Base-by-base conservation (phyloP, 75 land plant genomes). In the Picea glauca region DNA sequence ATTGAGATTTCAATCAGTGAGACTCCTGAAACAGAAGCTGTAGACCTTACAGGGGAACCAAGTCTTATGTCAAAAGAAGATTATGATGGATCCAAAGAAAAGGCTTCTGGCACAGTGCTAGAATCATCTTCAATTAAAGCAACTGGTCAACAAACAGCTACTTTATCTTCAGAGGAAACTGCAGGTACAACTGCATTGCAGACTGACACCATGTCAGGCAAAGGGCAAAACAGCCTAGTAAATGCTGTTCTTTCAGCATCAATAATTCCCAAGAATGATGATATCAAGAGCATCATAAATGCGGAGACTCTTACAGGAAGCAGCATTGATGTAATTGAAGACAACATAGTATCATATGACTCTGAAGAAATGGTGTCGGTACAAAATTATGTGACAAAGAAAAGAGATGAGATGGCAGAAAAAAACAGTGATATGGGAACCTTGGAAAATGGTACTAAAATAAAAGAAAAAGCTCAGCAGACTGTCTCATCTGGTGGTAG, bases 341-440 rank as follows among this genome's bases (percentile, higher is more conserved):
- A 73, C 58, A 54, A 73, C 5, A 46, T 15, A 1, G 30, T 46
- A 0, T 43, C 75, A n/a, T 21, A 54, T 73, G 75, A 73, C 21
- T 11, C 38, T 54, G 30, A 46, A 73, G 57, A 73, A n/a, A 73
- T 21, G 57, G 31, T 46, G 23, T 31, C 23, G 43, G 75, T 23
- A 50, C 75, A 43, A 73, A 73, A 54, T 3, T 13, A 73, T 73
- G 72, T 8, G 57, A 40, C 75, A 73, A 40, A n/a, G 33, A 66
- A 66, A 5, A 66, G 40, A 13, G 70, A 60, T 60, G 62, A 58
- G 60, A 17, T 60, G 32, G 35, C 33, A 31, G 72, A 66, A 32
- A 66, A 66, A 66, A 66, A 4, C 72, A 66, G 72, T 17, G 33
- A 35, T 35, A 14, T 18, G 17, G 72, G 43, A 66, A 66, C 8